A percentile compares a stretch with the other conserved stretches of the same genome.
These are phyloP conservation scores for Hemileia vastatrix DNA, from an alignment of 1,284 basidiomycete species.

Conservation along the genomic window DNA sequence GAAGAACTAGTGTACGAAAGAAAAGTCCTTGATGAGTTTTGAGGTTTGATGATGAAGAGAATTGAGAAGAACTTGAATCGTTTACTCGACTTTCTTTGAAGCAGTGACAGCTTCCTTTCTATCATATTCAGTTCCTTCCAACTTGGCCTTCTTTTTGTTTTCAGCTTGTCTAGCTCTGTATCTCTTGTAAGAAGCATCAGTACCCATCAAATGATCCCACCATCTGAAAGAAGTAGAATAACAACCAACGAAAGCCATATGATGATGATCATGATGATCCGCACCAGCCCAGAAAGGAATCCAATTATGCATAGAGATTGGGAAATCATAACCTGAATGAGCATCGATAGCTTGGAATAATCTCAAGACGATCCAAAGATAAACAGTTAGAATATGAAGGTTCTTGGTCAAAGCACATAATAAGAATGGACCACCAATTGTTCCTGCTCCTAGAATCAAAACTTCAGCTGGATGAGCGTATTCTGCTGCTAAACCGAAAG, in stretches of 20 bases:
- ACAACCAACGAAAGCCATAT: constrained; percentile 40
- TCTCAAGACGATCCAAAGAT: constrained; percentile 83
- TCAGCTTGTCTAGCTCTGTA: constrained; percentile 51
- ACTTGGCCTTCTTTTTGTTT: constrained; percentile 31
- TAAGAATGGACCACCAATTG: constrained; percentile 65
- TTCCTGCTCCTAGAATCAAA: constrained; percentile 44
- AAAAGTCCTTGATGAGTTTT: too few relatives aligned
- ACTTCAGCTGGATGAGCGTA: constrained; percentile 54
- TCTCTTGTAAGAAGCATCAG: constrained; percentile 70
- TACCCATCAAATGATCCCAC: constrained; percentile 77
- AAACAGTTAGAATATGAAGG: constrained; percentile 77
- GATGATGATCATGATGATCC: constrained; percentile 69
- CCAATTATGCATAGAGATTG: constrained; percentile 80
- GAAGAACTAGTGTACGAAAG: too few relatives aligned
- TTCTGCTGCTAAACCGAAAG: constrained; percentile 93
- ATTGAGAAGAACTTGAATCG: too few relatives aligned
- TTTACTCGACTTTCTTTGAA: neutral
- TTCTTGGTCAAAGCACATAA: constrained; percentile 58
- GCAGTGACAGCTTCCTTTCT: neutral
- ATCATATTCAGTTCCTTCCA: neutral
- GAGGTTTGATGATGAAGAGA: too few relatives aligned
- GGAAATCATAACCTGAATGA: constrained; percentile 75
- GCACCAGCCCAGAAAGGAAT: constrained; percentile 97
- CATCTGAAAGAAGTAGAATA: constrained; percentile 84
- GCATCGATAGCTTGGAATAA: constrained; percentile 96